These are phyloP conservation scores for Phytophthora aleatoria DNA, from an alignment of 352 stramenopile genomes.

Conservation along the genomic window DNA sequence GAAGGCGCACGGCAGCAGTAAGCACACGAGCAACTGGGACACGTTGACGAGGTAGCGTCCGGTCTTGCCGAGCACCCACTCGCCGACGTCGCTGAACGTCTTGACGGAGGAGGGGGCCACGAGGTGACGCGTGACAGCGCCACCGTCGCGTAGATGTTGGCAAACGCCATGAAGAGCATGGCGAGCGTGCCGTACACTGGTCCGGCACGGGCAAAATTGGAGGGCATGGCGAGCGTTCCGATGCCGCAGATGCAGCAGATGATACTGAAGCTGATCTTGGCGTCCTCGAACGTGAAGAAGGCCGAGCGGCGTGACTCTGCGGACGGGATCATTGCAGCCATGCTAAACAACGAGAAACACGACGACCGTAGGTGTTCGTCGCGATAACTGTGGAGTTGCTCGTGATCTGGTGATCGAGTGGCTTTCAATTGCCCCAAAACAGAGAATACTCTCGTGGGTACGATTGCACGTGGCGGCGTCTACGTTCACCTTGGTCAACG, in stretches of 20 bases:
- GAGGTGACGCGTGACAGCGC: slow-evolving; percentile 41
- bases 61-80: slow-evolving; percentile 43
- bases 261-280: slow-evolving; percentile 64
- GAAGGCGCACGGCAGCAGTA: slow-evolving; percentile 54
- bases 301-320: slow-evolving; percentile 13
- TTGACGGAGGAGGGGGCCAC: slow-evolving; percentile 44
- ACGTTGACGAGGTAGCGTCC: slow-evolving; percentile 48
- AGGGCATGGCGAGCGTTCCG: slow-evolving; percentile 67
- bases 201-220: slow-evolving; percentile 61
- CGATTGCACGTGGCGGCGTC: slow-evolving; percentile 16
- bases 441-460: slow-evolving; percentile 35
- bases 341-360: slow-evolving; percentile 16
- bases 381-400: neutral
- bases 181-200: slow-evolving; percentile 50
- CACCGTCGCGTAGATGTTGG: slow-evolving; percentile 69
- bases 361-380: slow-evolving; percentile 1
- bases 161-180: slow-evolving; percentile 67
- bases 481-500: slow-evolving; percentile 22
- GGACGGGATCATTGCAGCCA: slow-evolving; percentile 12
- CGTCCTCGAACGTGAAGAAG: slow-evolving; percentile 60
- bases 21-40: slow-evolving; percentile 51
- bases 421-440: slow-evolving; percentile 17
- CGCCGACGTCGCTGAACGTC: slow-evolving; percentile 52
- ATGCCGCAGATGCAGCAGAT: slow-evolving; percentile 72
- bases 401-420: slow-evolving; percentile 14